Evolutionary conservation across 163 green algal genomes (phyloP).

Genomic region (Scenedesmus sp.): DNA sequence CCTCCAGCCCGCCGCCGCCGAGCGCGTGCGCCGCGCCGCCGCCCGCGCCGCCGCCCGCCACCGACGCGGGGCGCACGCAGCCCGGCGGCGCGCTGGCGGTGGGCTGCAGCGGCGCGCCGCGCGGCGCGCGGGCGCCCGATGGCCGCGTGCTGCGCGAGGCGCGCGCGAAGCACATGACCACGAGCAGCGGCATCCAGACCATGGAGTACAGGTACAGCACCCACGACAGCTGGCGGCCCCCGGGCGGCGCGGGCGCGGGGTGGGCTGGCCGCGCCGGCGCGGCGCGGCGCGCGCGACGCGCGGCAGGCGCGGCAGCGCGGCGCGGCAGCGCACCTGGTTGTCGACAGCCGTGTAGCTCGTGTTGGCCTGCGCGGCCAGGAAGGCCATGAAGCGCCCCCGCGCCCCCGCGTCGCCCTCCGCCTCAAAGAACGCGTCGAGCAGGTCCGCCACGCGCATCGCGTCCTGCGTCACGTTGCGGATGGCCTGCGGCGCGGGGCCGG

Average conservation of each 20-base stretch:
- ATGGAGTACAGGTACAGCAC: slow-evolving; percentile 34
- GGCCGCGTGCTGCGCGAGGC: not conserved
- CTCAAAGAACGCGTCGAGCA: slow-evolving; percentile 16
- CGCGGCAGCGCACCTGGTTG: too few species aligned
- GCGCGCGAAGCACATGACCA: slow-evolving; percentile 7
- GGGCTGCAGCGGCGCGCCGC: too few species aligned
- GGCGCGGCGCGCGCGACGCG: too few species aligned
- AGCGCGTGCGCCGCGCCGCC: too few species aligned
- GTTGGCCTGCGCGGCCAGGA: slow-evolving; percentile 7
- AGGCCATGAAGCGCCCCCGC: slow-evolving; percentile 5
- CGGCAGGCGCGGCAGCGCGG: too few species aligned
- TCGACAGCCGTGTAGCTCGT: slow-evolving; percentile 16
- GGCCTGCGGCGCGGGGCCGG: not conserved
- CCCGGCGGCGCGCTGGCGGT: too few species aligned
- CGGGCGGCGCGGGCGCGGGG: too few species aligned
- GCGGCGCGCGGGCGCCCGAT: too few species aligned
- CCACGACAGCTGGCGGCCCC: slow-evolving; percentile 21
- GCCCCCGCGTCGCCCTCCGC: not conserved
- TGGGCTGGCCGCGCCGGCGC: too few species aligned
- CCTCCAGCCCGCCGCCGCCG: too few species aligned
- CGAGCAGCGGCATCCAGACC: slow-evolving; percentile 37
- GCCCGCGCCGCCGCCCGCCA: too few species aligned
- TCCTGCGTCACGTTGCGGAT: slow-evolving; percentile 15
- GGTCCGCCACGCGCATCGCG: slow-evolving; percentile 9
- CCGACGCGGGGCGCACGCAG: too few species aligned